These are phyloP conservation scores for Symbiodinium pilosum DNA, from an alignment of 73 alveolate genomes.

Conservation along the genomic window DNA sequence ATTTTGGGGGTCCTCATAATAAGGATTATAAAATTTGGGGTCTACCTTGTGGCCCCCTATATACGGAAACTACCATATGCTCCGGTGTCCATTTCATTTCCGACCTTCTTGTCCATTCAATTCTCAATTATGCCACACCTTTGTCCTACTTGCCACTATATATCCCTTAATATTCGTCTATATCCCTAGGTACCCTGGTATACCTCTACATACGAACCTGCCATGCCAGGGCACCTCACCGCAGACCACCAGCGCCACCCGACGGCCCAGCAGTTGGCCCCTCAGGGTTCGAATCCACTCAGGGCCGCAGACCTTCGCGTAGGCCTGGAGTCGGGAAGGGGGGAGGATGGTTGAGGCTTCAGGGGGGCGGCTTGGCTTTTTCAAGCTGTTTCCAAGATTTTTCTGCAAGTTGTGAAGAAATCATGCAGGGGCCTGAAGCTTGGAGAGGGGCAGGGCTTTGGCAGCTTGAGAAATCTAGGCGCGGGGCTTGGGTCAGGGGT, in stretches of 20 bases:
- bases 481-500: no score
- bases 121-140: no score
- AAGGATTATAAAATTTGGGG: neutral
- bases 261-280: conserved; percentile 70
- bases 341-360: neutral
- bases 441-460: no score
- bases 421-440: no score
- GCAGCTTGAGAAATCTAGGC: no score
- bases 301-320: conserved; percentile 64
- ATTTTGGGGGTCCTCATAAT: no score
- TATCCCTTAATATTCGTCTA: no score
- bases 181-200: no score
- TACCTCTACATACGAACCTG: no score
- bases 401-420: no score
- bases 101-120: neutral
- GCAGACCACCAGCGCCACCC: conserved; percentile 67
- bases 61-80: neutral
- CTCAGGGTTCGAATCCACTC: conserved; percentile 89
- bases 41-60: neutral
- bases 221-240: conserved; percentile 52
- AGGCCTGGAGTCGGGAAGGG: conserved; percentile 40
- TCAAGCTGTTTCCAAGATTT: no score
- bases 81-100: neutral
- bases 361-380: neutral
- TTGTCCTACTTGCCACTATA: no score